Conservation (phyloP, 208 protist species). For the Trypanosoma brucei region DNA sequence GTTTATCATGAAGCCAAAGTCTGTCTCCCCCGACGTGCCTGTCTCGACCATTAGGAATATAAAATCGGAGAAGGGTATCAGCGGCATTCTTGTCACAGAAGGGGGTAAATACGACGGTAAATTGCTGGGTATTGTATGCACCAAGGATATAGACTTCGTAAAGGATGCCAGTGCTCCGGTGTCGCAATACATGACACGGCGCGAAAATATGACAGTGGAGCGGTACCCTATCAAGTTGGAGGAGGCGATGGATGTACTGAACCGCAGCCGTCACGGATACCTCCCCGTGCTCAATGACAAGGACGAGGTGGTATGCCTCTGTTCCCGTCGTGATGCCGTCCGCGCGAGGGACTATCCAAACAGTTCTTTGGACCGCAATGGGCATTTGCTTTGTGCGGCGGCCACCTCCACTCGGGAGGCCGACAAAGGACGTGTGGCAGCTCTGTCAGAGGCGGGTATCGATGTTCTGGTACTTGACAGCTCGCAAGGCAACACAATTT, state of each 20-base stretch:
- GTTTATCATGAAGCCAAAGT: slow-evolving; percentile 95
- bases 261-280: slow-evolving; percentile 92
- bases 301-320: slow-evolving; percentile 89
- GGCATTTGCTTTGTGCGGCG: slow-evolving; percentile 85
- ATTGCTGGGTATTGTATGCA: slow-evolving; percentile 96
- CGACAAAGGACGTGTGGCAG: slow-evolving; percentile 79
- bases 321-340: slow-evolving; percentile 81
- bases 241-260: slow-evolving; percentile 94
- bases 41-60: slow-evolving; percentile 88
- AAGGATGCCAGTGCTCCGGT: slow-evolving; percentile 78
- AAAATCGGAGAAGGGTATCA: slow-evolving; percentile 93
- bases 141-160: slow-evolving; percentile 97
- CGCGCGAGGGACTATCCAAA: slow-evolving; percentile 77
- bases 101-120: slow-evolving; percentile 90
- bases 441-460: slow-evolving; percentile 84
- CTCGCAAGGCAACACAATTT: slow-evolving; percentile 95
- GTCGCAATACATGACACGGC: slow-evolving; percentile 82
- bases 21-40: slow-evolving; percentile 74
- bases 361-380: slow-evolving; percentile 75
- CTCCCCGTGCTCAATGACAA: slow-evolving; percentile 95
- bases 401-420: slow-evolving; percentile 90
- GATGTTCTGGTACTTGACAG: slow-evolving; percentile 95
- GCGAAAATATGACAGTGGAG: slow-evolving; percentile 79
- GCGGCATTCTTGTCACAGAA: slow-evolving; percentile 96
- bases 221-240: slow-evolving; percentile 85